Base-by-base conservation (phyloP, 306 rosid species). In the Mucuna pruriens region DNA sequence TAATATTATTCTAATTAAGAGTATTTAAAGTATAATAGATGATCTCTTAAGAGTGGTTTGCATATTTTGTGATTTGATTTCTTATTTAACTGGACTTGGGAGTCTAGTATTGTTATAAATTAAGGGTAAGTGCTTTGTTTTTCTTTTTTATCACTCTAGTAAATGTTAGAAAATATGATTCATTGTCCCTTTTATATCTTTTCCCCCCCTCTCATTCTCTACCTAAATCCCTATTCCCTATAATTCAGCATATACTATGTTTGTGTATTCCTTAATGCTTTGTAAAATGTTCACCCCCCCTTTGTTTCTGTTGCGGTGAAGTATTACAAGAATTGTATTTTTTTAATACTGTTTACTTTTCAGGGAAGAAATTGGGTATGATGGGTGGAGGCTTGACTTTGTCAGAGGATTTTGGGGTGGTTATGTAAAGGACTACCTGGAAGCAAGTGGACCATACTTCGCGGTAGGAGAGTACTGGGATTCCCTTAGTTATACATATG, bases 321-420 rank as follows among this genome's bases (percentile, higher is more conserved):
- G 54, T 29, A 34, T 69, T 46, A 20, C 61, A 51, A 23, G 54
- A 57, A 15, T 64, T 42, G 38, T 49, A 20, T 11, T 8, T 55
- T 13, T 40, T 52, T 70, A 16, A 72, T 75, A 31, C 19, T 63
- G 57, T 25, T 55, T 85, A 55, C 66, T 77, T 10, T 65, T 74
- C 92, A 95, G 99, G 91, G 12, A 93, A 26, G 99, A 96, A 83
- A 90, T 96, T 46, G 99, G 99, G 69, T 96, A 90, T 72, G 98
- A 92, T 74, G 99, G 99, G 64, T 96, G 99, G 99, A 88, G 99
- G 89, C 99, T 96, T 81, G 99, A 96, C 91, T 96, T 92, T 89
- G 97, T 81, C 19, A 77, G 98, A 85, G 99, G 99, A 67, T 96
- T 96, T 88, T 96, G 99, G 99, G 99, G 99, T 76, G 99, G 99